Conservation (phyloP, 208 protist species). For the Leishmania aethiopica region DNA sequence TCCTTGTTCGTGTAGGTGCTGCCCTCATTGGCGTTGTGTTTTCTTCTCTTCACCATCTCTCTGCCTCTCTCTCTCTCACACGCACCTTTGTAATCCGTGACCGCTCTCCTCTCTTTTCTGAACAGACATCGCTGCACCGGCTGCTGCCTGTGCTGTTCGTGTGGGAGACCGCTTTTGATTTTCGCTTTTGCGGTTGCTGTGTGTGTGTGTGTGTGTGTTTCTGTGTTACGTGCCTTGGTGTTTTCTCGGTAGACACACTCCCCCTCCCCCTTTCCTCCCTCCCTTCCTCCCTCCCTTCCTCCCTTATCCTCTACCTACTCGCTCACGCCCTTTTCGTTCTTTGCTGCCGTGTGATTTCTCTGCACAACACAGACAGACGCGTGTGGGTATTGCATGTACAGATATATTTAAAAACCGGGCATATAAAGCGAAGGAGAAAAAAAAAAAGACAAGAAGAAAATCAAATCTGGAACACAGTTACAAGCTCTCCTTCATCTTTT, state of each 20-base stretch:
- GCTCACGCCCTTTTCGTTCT: neutral
- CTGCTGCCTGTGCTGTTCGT: neutral
- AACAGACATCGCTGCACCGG: neutral
- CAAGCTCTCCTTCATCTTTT: neutral
- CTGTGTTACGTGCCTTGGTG: neutral
- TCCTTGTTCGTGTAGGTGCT: neutral
- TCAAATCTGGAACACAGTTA: neutral
- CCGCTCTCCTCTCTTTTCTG: neutral
- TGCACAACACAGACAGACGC: neutral
- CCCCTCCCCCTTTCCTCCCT: neutral
- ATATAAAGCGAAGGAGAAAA: neutral
- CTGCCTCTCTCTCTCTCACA: neutral
- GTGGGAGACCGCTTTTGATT: neutral
- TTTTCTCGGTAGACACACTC: neutral
- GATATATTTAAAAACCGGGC: neutral
- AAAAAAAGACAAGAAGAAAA: neutral
- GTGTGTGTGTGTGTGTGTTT: slow-evolving; percentile 8
- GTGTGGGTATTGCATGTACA: neutral
- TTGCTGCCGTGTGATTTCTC: neutral
- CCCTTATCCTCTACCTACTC: neutral
- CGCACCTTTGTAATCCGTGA: neutral
- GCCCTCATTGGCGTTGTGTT: neutral
- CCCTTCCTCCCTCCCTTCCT: neutral
- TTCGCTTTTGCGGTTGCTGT: neutral
- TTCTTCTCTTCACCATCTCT: neutral